Conservation (phyloP, 768 basidiomycete species). For the Trametes cingulata region DNA sequence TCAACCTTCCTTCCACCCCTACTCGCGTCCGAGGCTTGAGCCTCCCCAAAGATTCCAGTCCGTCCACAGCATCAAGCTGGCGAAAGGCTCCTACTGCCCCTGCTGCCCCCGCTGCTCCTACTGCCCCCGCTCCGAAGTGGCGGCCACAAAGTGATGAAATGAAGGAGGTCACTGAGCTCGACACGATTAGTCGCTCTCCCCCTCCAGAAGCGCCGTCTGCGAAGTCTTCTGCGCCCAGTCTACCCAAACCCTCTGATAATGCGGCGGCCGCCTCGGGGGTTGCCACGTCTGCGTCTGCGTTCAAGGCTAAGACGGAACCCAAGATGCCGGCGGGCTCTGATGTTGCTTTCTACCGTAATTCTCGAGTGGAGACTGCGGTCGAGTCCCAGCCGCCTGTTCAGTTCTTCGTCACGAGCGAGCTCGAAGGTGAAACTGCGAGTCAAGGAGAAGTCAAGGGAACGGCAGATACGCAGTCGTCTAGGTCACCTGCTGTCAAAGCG, state of each 20-base stretch:
- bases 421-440: constrained; percentile 43
- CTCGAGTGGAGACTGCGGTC: constrained; percentile 51
- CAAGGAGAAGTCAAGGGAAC: background rate
- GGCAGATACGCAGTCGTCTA: background rate
- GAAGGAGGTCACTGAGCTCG: constrained; percentile 31
- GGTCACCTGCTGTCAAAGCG: background rate
- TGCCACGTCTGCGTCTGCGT: constrained; percentile 34
- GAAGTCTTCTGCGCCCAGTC: constrained; percentile 10
- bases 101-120: background rate
- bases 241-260: background rate
- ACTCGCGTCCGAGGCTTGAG: background rate
- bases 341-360: constrained; percentile 73
- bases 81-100: constrained; percentile 34
- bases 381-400: constrained; percentile 56
- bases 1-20: constrained; percentile 40
- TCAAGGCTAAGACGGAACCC: constrained; percentile 56
- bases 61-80: constrained; percentile 41
- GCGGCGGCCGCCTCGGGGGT: constrained; percentile 3
- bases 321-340: constrained; percentile 73
- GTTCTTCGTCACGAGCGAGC: constrained; percentile 79
- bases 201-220: constrained; percentile 52
- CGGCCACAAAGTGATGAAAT: constrained; percentile 12
- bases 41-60: constrained; percentile 24
- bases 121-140: constrained; percentile 24
- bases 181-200: constrained; percentile 67